Conservation (phyloP, 2,329 filamentous ascomycete genomes). For the Rachicladosporium sp. region DNA sequence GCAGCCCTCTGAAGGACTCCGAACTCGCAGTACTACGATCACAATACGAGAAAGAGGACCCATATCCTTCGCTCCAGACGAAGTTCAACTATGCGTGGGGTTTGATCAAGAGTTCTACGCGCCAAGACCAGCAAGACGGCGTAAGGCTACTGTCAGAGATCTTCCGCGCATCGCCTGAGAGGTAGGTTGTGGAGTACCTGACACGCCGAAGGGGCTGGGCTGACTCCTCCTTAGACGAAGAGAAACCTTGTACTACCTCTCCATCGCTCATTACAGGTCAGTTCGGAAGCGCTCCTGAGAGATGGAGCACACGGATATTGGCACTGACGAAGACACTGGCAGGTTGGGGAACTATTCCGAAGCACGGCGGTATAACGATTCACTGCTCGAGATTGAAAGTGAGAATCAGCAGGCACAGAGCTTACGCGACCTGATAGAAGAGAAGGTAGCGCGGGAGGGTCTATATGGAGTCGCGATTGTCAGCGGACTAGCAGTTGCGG, state of each 20-base stretch:
- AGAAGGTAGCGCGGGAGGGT: slow-evolving; percentile 90
- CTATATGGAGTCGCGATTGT: slow-evolving; percentile 90
- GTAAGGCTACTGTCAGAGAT: slow-evolving; percentile 91
- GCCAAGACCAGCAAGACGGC: slow-evolving; percentile 83
- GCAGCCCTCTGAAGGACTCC: slow-evolving; percentile 63
- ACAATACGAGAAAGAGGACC: slow-evolving; percentile 95
- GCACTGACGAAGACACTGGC: slow-evolving; percentile 57
- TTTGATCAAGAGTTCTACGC: slow-evolving; percentile 79
- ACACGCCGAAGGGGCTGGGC: too few relatives aligned
- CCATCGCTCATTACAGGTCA: slow-evolving; percentile 87
- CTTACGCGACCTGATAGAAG: slow-evolving; percentile 77
- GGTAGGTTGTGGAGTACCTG: too few relatives aligned
- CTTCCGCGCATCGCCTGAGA: slow-evolving; percentile 36
- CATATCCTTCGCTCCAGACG: slow-evolving; percentile 92
- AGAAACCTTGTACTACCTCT: slow-evolving; percentile 97
- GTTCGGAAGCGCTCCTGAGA: too few relatives aligned
- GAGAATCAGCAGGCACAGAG: slow-evolving; percentile 83
- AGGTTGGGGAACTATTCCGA: slow-evolving; percentile 97
- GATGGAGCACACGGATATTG: too few relatives aligned
- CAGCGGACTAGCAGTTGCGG: slow-evolving; percentile 81
- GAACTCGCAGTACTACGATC: slow-evolving; percentile 86
- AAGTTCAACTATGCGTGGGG: slow-evolving; percentile 99
- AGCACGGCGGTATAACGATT: slow-evolving; percentile 85
- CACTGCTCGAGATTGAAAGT: slow-evolving; percentile 80
- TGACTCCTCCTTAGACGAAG: slow-evolving; percentile 40